Evolutionary conservation across 2,329 filamentous ascomycete species (phyloP), one percentile per base, ranked within the genome.

Genomic region (Sporothrix phasma): DNA sequence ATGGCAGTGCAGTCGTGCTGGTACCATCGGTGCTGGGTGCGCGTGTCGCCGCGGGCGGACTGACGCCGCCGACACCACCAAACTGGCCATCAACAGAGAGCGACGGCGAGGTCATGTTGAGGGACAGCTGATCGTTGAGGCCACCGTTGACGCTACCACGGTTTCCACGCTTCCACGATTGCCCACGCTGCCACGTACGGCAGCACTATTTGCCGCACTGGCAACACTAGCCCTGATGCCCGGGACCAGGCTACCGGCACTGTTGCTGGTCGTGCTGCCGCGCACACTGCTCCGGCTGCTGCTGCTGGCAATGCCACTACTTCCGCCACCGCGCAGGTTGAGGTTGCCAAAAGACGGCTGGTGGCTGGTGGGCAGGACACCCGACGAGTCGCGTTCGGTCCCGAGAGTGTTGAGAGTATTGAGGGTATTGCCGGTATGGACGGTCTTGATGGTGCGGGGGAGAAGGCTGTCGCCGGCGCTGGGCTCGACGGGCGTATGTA

Each of bases 31-130:
- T 34, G 6, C 59, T 46, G 2, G 46, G 31, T 15, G 45, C 34
- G 6, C 49, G 45, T 5, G 54, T 58, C 4, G 54, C 54, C 5
- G 56, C 56, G 7, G 39, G 56, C 4, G 39, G 56, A 17, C 56
- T 59, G 15, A 45, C 56, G n/a, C 56, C 39, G 4, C 39, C 56
- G 24, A 6, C 43, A 13, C n/a, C 43, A n/a, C 26, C 26, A 5
- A 47, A n/a, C 43, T 47, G 45, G 7, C 46, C 60, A 10, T 53
- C 46, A 5, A 53, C 3, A 10, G 61, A 63, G 8, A 63, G 49
- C 26, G 61, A 63, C n/a, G 61, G 61, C 49, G 61, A 63, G 26
- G 61, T 63, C 47, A 63, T 51, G 26, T 63, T 34, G 34, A 54
- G 61, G 17, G 47, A 54, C 24, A 62, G 49, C 61, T 31, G 54